Percentiles rank a stretch among this genome's conserved stretches.
Conservation (phyloP, 257 asterid species). For the Solanum arcanum region DNA sequence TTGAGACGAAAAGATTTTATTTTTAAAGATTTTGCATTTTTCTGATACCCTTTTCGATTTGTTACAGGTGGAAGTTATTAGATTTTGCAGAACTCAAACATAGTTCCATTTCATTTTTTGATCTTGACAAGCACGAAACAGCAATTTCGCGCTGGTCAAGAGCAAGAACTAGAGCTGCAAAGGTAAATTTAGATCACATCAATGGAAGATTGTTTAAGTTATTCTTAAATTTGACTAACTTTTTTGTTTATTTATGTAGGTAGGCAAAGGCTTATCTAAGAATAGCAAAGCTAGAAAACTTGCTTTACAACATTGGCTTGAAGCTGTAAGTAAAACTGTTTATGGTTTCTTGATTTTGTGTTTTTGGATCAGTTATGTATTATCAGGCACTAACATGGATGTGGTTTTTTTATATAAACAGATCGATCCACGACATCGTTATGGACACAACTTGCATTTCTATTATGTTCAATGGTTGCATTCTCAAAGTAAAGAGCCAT, state of each 20-base stretch:
- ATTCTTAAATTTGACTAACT: background rate
- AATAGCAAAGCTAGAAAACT: slow-evolving; percentile 48
- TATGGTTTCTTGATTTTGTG: background rate
- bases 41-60: background rate
- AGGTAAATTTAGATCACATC: slow-evolving; percentile 11
- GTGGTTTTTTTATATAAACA: background rate
- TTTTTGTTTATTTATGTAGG: slow-evolving; percentile 14
- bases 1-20: too few relatives aligned
- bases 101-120: slow-evolving; percentile 45
- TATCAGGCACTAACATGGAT: background rate
- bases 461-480: slow-evolving; percentile 52
- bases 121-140: slow-evolving; percentile 33
- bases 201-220: background rate
- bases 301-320: slow-evolving; percentile 62
- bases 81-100: slow-evolving; percentile 47
- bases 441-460: slow-evolving; percentile 62
- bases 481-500: slow-evolving; percentile 49
- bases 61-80: slow-evolving; percentile 31
- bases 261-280: slow-evolving; percentile 50
- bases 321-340: slow-evolving; percentile 29
- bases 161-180: slow-evolving; percentile 56
- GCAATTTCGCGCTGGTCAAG: slow-evolving; percentile 57
- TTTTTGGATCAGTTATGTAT: background rate
- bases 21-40: background rate
- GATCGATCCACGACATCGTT: slow-evolving; percentile 67